Conservation (phyloP, 192 early-diverging fungal species). For the Umbelopsis sp. region DNA sequence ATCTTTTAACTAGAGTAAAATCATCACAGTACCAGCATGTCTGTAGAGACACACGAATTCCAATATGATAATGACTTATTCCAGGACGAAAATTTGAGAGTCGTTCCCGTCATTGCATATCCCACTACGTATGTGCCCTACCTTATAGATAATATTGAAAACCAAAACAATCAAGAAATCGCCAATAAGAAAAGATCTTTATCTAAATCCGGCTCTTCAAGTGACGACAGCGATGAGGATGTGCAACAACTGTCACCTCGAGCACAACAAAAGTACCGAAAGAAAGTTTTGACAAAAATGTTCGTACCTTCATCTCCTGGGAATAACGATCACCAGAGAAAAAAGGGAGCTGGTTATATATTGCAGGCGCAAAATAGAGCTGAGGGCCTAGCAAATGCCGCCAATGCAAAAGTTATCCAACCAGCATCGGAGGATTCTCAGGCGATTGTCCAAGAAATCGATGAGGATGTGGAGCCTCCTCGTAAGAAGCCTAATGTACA, state of each 20-base stretch:
- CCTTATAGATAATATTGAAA: no score
- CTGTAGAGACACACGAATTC: slow-evolving; percentile 61
- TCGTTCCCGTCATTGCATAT: slow-evolving; percentile 65
- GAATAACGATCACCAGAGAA: neutral
- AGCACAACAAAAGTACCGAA: neutral
- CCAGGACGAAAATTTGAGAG: slow-evolving; percentile 65
- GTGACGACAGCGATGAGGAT: neutral
- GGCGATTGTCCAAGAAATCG: slow-evolving; percentile 2
- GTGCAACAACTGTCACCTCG: neutral
- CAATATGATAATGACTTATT: slow-evolving; percentile 45
- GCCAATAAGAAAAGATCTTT: neutral
- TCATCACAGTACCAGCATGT: slow-evolving; percentile 40
- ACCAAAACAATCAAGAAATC: neutral
- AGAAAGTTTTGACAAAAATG: slow-evolving; percentile 7
- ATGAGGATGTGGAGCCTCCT: neutral
- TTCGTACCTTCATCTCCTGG: neutral
- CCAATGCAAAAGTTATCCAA: neutral
- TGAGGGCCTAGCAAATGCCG: neutral
- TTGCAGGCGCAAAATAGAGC: neutral
- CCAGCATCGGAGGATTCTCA: slow-evolving; percentile 7
- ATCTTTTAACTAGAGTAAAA: slow-evolving; percentile 18
- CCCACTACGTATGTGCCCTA: slow-evolving; percentile 39
- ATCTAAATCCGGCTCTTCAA: neutral
- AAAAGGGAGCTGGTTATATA: neutral
- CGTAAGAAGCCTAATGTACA: neutral